These are phyloP conservation scores for Starmerella kuoi DNA, from an alignment of 805 yeast genomes.

Conservation along the genomic window DNA sequence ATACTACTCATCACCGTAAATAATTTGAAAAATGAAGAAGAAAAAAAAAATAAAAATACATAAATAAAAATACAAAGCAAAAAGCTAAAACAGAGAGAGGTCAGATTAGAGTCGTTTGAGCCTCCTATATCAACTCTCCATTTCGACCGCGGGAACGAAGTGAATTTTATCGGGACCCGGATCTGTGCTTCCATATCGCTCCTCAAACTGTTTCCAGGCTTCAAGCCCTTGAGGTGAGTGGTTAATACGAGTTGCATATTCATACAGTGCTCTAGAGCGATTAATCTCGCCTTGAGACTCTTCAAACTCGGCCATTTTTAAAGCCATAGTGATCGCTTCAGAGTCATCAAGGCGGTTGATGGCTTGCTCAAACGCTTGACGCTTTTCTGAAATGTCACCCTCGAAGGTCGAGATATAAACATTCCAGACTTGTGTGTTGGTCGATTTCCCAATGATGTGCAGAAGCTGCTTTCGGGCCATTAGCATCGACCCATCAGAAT, in stretches of 20 bases:
- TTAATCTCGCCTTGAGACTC: conserved; percentile 37
- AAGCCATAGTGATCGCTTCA: conserved; percentile 34
- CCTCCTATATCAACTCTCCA: background rate
- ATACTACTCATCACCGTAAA: no score
- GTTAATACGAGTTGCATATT: conserved; percentile 32
- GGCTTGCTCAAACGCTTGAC: conserved; percentile 44
- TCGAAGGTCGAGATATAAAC: conserved; percentile 7
- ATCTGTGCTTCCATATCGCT: background rate
- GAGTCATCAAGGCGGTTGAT: conserved; percentile 37
- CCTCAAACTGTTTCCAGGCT: conserved; percentile 2
- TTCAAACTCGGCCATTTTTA: conserved; percentile 47
- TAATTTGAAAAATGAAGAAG: no score
- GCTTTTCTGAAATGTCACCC: conserved; percentile 26
- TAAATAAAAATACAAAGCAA: no score
- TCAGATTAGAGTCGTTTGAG: no score
- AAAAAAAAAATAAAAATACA: no score
- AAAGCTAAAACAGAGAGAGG: no score
- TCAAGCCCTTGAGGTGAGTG: background rate
- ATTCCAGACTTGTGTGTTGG: conserved; percentile 3
- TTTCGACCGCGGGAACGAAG: conserved; percentile 2
- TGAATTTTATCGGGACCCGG: background rate
- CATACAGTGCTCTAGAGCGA: conserved; percentile 53
- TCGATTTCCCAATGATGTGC: conserved; percentile 1
- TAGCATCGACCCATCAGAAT: conserved; percentile 7
- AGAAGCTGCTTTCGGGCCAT: conserved; percentile 6